Percentiles rank a stretch among this genome's conserved stretches.
Conservation (phyloP, 106 monocot species). For the Dendrobium chrysotoxum region DNA sequence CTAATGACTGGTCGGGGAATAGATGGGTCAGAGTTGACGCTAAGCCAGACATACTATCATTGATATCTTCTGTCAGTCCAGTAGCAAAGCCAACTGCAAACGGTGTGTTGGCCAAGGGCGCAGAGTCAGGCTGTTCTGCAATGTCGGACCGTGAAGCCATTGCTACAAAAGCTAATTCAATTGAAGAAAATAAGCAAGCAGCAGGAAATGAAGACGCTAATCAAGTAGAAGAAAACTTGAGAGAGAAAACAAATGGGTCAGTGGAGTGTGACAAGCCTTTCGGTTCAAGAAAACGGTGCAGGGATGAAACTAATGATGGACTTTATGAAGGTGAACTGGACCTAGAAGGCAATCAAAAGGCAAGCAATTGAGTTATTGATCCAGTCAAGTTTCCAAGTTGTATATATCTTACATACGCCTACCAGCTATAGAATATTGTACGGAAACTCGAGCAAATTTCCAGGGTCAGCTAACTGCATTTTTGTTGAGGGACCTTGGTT, state of each 20-base stretch:
- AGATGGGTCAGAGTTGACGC: slow-evolving; percentile 58
- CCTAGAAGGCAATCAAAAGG: slow-evolving; percentile 4
- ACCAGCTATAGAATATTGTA: slow-evolving; percentile 2
- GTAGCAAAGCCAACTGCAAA: slow-evolving; percentile 28
- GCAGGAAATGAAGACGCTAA: slow-evolving; percentile 6
- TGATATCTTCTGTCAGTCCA: slow-evolving; percentile 24
- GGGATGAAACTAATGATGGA: slow-evolving; percentile 9
- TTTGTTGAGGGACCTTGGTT: slow-evolving; percentile 9
- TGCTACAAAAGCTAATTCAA: slow-evolving; percentile 7
- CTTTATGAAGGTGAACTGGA: not conserved
- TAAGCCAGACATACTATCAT: slow-evolving; percentile 47
- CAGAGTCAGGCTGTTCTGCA: slow-evolving; percentile 25
- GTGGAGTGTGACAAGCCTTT: not conserved
- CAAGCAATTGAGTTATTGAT: not conserved
- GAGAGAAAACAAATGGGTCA: not conserved
- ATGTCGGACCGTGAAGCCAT: slow-evolving; percentile 2
- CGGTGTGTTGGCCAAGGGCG: slow-evolving; percentile 15
- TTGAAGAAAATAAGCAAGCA: slow-evolving; percentile 7
- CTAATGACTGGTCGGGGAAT: slow-evolving; percentile 67
- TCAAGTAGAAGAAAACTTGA: slow-evolving; percentile 5
- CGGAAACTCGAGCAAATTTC: not conserved
- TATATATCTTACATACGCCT: slow-evolving; percentile 1
- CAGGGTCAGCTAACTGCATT: slow-evolving; percentile 4
- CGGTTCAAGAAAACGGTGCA: slow-evolving; percentile 9
- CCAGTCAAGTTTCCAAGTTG: not conserved